These are phyloP conservation scores for Lanmaoa rubissima DNA, from an alignment of 768 basidiomycete species.

Conservation along the genomic window DNA sequence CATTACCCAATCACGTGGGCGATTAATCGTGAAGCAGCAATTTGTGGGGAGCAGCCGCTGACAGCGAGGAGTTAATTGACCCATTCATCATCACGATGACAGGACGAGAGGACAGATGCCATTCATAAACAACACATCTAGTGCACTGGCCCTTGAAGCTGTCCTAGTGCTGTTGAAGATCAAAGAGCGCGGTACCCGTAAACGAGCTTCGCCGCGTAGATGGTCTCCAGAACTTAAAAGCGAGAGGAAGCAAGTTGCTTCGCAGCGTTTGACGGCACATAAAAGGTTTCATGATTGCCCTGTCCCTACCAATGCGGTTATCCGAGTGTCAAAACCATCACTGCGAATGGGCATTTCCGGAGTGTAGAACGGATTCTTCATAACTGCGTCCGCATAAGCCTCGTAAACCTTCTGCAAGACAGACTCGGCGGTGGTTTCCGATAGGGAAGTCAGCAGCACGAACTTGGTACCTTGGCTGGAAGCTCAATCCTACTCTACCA, in stretches of 20 bases:
- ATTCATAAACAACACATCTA: background rate
- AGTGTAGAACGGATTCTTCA: conserved; percentile 99
- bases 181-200: background rate
- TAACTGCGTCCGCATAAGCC: conserved; percentile 89
- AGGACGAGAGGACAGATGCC: background rate
- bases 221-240: background rate
- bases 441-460: conserved; percentile 82
- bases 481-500: background rate
- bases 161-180: background rate
- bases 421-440: conserved; percentile 65
- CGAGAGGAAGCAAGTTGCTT: background rate
- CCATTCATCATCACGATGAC: background rate
- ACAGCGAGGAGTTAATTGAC: background rate
- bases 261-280: background rate
- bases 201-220: background rate
- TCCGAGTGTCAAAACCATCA: conserved; percentile 79
- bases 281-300: conserved; percentile 23
- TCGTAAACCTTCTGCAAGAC: conserved; percentile 88
- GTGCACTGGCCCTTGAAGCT: background rate
- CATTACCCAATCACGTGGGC: conserved; percentile 21
- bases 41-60: background rate
- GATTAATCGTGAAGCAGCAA: background rate
- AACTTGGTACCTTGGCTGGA: conserved; percentile 82
- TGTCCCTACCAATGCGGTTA: conserved; percentile 56
- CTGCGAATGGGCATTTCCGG: conserved; percentile 99